Evolutionary conservation across 2,329 filamentous ascomycete species (phyloP), one percentile per base, ranked within the genome.

Genomic region (Colletotrichum tabaci): DNA sequence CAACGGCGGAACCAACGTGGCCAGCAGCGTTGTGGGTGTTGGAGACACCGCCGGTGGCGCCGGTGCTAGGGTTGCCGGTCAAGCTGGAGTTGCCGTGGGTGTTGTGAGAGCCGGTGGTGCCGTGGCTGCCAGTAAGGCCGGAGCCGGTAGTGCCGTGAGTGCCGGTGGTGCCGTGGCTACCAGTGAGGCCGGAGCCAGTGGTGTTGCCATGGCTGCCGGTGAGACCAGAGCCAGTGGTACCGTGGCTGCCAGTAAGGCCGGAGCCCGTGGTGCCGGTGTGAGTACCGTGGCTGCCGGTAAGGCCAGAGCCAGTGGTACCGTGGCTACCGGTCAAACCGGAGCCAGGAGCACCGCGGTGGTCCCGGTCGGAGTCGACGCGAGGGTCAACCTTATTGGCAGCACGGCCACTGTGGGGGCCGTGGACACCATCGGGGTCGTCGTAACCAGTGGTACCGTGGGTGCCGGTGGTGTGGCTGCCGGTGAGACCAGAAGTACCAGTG

Each of bases 281-380:
- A 26, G 67, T 50, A 64, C 73, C 71, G 38, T 53, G 53, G 64
- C 47, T 3, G 23, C 23, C 23, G 23, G 23, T 26, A 3, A 26
- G 23, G 3, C 23, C 23, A 26, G 23, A 26, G 21, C 66, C 69
- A 35, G 72, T 66, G 15, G 64, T n/a, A 8, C 68, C 63, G 18
- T 74, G 71, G 70, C 73, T 60, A 23, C 74, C 74, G 4, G 74
- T 69, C 55, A 71, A 67, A 64, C 71, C 74, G 50, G 78, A 46
- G 74, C 73, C 68, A 18, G 68, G 47, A n/a, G 74, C 71, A 15
- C 79, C 79, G 75, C 78, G 80, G 66, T 57, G 35, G 38, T 66
- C 85, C 16, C 86, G 80, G 75, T 90, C 86, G 4, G 85, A 87
- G 77, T 90, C 87, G 62, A 88, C 82, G n/a, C 86, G 81, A 23